Evolutionary conservation across 1,284 basidiomycete species (phyloP).

Genomic region (Inonotus obliquus): DNA sequence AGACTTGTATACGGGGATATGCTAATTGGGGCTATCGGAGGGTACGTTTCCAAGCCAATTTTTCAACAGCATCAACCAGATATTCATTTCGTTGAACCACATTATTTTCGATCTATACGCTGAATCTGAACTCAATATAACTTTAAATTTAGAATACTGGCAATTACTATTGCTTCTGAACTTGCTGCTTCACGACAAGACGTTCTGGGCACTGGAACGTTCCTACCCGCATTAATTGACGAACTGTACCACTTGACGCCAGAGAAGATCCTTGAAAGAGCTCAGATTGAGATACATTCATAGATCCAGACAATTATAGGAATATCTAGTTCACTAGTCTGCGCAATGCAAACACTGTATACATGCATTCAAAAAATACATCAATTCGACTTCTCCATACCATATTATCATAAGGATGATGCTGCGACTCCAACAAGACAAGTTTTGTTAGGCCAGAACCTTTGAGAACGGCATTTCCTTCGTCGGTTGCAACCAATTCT

Average conservation of each 20-base stretch:
- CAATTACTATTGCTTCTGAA: slow-evolving; percentile 83
- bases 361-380: background rate
- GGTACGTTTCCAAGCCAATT: slow-evolving; percentile 42
- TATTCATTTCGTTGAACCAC: background rate
- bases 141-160: slow-evolving; percentile 54
- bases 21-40: slow-evolving; percentile 70
- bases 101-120: slow-evolving; percentile 2
- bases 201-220: slow-evolving; percentile 83
- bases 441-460: slow-evolving; percentile 39
- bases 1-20: slow-evolving; percentile 63
- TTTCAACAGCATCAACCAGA: background rate
- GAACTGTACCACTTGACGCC: slow-evolving; percentile 64
- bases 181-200: slow-evolving; percentile 63
- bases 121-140: background rate
- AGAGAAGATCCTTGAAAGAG: slow-evolving; percentile 43
- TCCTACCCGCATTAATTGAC: slow-evolving; percentile 85
- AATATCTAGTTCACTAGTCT: no score
- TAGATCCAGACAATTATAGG: slow-evolving; percentile 7
- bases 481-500: slow-evolving; percentile 90
- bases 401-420: background rate
- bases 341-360: no score
- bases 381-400: no score
- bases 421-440: background rate
- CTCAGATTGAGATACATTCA: slow-evolving; percentile 42
- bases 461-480: slow-evolving; percentile 73